phyloP scores from a whole-genome alignment of 129 eudicot species.

The sunflower (Helianthus annuus) region DNA sequence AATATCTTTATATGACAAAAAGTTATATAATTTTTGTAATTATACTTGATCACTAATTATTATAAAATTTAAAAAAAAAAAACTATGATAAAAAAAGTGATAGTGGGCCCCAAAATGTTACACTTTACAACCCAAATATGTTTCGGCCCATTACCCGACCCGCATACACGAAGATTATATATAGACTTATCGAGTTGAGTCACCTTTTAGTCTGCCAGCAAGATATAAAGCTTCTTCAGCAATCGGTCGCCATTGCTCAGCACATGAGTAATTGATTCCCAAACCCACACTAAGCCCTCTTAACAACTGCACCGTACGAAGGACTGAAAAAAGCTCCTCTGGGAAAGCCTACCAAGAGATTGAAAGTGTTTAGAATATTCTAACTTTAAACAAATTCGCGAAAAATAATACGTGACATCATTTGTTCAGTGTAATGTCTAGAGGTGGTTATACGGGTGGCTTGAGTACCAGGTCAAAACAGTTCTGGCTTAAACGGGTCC shows the following conservation, averaged over 20 bases:
- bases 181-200: neutral
- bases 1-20: neutral
- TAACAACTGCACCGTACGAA: constrained; percentile 80
- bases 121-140: neutral
- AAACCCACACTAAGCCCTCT: constrained; percentile 97
- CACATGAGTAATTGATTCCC: constrained; percentile 84
- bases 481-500: neutral
- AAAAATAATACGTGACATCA: neutral
- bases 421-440: neutral
- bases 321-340: constrained; percentile 93
- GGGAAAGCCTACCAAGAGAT: constrained; percentile 62
- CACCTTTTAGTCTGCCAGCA: constrained; percentile 86
- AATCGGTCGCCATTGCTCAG: constrained; percentile 93
- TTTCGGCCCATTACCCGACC: neutral
- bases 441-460: neutral
- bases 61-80: neutral
- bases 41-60: neutral
- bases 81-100: neutral
- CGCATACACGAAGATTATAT: constrained; percentile 5
- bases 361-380: neutral
- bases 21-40: neutral
- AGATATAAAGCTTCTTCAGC: constrained; percentile 84
- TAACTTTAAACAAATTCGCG: neutral
- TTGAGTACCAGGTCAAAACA: neutral
- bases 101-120: neutral